Conservation (phyloP, 108 stramenopile genomes). For the Fragilaria radians region DNA sequence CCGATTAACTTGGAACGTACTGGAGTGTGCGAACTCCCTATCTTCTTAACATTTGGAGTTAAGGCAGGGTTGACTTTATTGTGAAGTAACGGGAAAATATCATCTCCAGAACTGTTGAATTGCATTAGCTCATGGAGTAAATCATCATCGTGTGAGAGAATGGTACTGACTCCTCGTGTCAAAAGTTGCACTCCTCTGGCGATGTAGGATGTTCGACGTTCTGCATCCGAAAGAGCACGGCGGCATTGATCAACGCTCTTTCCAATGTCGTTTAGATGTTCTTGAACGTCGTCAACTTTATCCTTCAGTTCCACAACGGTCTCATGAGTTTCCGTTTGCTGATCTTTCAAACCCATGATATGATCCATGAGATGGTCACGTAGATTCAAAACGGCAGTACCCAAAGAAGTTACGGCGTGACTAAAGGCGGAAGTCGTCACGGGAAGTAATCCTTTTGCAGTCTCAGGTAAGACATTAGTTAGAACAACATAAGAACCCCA, state of each 20-base stretch:
- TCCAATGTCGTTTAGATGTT: not conserved
- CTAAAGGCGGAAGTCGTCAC: conserved; percentile 65
- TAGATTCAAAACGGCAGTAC: conserved; percentile 52
- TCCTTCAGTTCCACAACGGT: conserved; percentile 34
- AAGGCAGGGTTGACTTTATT: not conserved
- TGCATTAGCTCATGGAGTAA: conserved; percentile 2
- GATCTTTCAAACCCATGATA: conserved; percentile 29
- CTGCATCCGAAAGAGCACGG: conserved; percentile 1
- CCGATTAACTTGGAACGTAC: no score
- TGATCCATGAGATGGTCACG: conserved; percentile 54
- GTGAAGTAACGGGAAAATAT: not conserved
- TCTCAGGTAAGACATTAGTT: conserved; percentile 51
- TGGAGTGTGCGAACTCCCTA: no score
- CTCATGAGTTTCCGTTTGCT: conserved; percentile 50
- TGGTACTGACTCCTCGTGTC: conserved; percentile 7
- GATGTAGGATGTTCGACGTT: conserved; percentile 8
- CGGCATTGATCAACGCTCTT: conserved; percentile 4
- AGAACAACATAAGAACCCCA: conserved; percentile 62
- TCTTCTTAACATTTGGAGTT: no score
- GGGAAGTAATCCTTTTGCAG: conserved; percentile 60
- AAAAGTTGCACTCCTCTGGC: conserved; percentile 8
- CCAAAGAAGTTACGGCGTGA: conserved; percentile 55
- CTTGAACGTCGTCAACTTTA: not conserved
- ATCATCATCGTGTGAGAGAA: conserved; percentile 4
- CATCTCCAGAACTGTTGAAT: conserved; percentile 1